A percentile compares a stretch with the other conserved stretches of the same genome.
Evolutionary conservation across 2,329 filamentous ascomycete species (phyloP).

Genomic region (Fusarium lyarnte): DNA sequence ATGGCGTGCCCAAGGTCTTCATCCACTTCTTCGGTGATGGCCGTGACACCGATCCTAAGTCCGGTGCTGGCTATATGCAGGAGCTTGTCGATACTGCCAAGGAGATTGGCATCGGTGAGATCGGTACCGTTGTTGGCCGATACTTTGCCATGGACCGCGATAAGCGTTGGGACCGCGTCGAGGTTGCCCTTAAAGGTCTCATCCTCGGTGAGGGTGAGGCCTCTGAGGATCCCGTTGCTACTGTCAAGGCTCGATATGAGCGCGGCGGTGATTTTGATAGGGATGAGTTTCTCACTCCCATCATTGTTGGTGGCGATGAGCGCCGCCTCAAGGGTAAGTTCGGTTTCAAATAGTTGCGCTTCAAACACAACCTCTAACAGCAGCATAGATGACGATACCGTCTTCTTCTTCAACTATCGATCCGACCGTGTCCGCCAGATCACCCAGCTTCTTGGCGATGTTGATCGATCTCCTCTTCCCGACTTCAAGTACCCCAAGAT

Average conservation of each 20-base stretch:
- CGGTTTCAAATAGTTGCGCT: neutral
- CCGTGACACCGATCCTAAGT: slow-evolving; percentile 97
- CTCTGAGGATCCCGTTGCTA: slow-evolving; percentile 83
- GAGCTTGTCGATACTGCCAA: slow-evolving; percentile 82
- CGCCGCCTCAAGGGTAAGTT: slow-evolving; percentile 81
- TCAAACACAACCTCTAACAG: slow-evolving; percentile 5
- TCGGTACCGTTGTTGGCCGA: slow-evolving; percentile 92
- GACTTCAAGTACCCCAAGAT: slow-evolving; percentile 96
- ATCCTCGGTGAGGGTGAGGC: slow-evolving; percentile 87
- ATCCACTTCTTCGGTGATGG: slow-evolving; percentile 99
- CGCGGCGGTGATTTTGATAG: slow-evolving; percentile 75
- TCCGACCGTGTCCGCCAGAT: slow-evolving; percentile 97
- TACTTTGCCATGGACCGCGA: slow-evolving; percentile 99
- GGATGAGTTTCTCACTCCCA: slow-evolving; percentile 98
- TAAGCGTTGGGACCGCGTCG: slow-evolving; percentile 97
- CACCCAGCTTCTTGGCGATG: slow-evolving; percentile 90
- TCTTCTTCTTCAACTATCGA: slow-evolving; percentile 99
- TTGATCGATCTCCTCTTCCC: slow-evolving; percentile 88
- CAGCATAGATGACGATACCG: slow-evolving; percentile 81
- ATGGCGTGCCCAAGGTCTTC: slow-evolving; percentile 88
- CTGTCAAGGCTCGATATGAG: slow-evolving; percentile 87
- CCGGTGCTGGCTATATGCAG: slow-evolving; percentile 86
- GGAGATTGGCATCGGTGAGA: slow-evolving; percentile 85
- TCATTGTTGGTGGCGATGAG: slow-evolving; percentile 90
- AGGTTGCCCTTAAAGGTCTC: slow-evolving; percentile 88